These are phyloP conservation scores for Fusarium domesticum DNA, from an alignment of 2,329 filamentous ascomycete species.

Conservation along the genomic window DNA sequence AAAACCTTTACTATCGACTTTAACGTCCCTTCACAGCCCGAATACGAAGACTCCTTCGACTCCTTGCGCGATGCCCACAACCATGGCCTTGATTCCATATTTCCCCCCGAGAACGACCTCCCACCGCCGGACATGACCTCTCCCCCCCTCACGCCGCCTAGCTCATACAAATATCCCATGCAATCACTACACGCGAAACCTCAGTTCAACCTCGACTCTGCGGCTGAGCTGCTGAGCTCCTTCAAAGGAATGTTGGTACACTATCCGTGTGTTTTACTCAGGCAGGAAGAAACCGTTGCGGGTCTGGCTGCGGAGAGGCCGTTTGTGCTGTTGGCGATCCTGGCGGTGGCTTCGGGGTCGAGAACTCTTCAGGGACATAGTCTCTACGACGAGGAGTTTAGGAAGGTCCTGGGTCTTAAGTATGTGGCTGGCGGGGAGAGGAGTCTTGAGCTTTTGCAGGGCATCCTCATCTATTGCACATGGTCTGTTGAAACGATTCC, in stretches of 20 bases:
- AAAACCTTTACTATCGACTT: conserved; percentile 55
- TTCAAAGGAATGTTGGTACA: conserved; percentile 45
- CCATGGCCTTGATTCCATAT: conserved; percentile 40
- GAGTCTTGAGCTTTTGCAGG: conserved; percentile 55
- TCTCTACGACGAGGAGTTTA: conserved; percentile 56
- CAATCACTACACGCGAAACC: conserved; percentile 46
- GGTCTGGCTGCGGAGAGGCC: conserved; percentile 46
- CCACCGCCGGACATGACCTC: conserved; percentile 18
- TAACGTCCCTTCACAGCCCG: conserved; percentile 40
- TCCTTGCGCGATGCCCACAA: conserved; percentile 44
- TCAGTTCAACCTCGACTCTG: conserved; percentile 55
- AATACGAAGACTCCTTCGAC: conserved; percentile 41
- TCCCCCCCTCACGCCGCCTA: conserved; percentile 26
- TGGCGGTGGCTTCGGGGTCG: conserved; percentile 49
- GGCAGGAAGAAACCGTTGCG: conserved; percentile 41
- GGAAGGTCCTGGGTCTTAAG: conserved; percentile 54
- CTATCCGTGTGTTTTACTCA: conserved; percentile 45
- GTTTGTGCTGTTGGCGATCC: conserved; percentile 53
- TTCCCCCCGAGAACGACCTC: conserved; percentile 28
- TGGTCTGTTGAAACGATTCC: conserved; percentile 42
- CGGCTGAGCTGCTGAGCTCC: conserved; percentile 41
- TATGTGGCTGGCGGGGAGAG: conserved; percentile 56
- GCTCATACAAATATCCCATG: conserved; percentile 34
- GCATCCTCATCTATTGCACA: conserved; percentile 54
- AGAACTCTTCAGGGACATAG: conserved; percentile 49